Percentiles rank a stretch among this genome's conserved stretches.
These are phyloP conservation scores for Dactylonectria macrodidyma DNA, from an alignment of 2,329 filamentous ascomycete species.

Conservation along the genomic window DNA sequence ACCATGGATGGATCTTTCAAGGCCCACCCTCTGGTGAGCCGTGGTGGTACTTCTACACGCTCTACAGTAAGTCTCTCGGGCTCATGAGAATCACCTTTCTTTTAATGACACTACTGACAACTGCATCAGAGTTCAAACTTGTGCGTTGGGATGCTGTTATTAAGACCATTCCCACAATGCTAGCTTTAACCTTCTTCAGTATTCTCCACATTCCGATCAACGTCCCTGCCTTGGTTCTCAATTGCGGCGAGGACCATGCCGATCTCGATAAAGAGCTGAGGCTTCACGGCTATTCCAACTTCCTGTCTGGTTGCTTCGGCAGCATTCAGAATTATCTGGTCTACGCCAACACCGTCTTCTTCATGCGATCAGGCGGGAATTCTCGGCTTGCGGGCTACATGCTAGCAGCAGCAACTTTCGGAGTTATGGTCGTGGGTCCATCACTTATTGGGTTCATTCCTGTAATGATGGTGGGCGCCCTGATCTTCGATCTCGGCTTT, in stretches of 20 bases:
- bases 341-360: constrained; percentile 97
- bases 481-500: constrained; percentile 96
- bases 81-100: too few relatives aligned
- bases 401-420: constrained; percentile 85
- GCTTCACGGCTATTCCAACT: constrained; percentile 96
- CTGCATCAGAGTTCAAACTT: constrained; percentile 77
- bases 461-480: constrained; percentile 94
- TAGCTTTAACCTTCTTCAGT: constrained; percentile 99
- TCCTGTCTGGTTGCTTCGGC: constrained; percentile 87
- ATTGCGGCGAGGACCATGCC: constrained; percentile 91
- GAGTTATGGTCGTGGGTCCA: constrained; percentile 92
- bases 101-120: constrained; percentile 34
- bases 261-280: too few relatives aligned
- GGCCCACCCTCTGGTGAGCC: too few relatives aligned
- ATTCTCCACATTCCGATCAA: constrained; percentile 98
- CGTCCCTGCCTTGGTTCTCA: constrained; percentile 91
- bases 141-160: constrained; percentile 87
- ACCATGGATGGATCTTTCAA: too few relatives aligned
- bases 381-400: constrained; percentile 88
- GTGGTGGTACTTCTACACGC: too few relatives aligned
- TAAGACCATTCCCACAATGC: constrained; percentile 90
- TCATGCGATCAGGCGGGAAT: constrained; percentile 94
- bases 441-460: constrained; percentile 94
- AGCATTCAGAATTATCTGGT: constrained; percentile 98
- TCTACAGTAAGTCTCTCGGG: too few relatives aligned